These are phyloP conservation scores for Yamadazyma tumulicola DNA, from an alignment of 805 yeast genomes.

Conservation along the genomic window DNA sequence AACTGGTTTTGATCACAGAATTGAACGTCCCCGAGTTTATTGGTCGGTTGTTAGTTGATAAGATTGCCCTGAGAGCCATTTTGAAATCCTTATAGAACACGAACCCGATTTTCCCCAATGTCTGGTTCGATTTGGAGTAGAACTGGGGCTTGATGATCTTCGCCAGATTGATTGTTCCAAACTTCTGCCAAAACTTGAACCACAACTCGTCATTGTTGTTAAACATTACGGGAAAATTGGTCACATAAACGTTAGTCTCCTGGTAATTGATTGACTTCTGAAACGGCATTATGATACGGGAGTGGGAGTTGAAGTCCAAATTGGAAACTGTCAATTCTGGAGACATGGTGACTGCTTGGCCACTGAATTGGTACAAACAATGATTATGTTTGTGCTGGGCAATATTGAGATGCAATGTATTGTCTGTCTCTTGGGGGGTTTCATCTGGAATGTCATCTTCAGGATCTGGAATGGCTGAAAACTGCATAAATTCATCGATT, in stretches of 20 bases:
- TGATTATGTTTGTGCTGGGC: constrained; percentile 38
- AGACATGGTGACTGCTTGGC: constrained; percentile 1
- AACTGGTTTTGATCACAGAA: constrained; percentile 33
- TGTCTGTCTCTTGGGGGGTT: constrained; percentile 14
- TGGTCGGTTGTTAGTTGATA: constrained; percentile 45
- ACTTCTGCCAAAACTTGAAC: constrained; percentile 38
- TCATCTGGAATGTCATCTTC: constrained; percentile 9
- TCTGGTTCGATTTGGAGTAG: constrained; percentile 19
- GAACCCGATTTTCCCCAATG: constrained; percentile 51
- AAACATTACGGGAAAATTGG: constrained; percentile 54
- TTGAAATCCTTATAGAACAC: constrained; percentile 56
- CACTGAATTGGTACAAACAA: constrained; percentile 16
- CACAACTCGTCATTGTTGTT: constrained; percentile 49
- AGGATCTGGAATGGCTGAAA: constrained; percentile 8
- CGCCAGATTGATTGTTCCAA: constrained; percentile 39
- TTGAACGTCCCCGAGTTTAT: constrained; percentile 21
- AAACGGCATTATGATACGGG: constrained; percentile 14
- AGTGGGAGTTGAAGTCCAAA: constrained; percentile 5
- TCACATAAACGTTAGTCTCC: constrained; percentile 72
- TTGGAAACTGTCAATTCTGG: constrained; percentile 1
- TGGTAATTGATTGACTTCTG: constrained; percentile 38
- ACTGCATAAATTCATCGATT: constrained; percentile 43
- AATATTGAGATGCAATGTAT: constrained; percentile 21
- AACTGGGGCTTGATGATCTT: constrained; percentile 41
- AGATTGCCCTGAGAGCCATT: constrained; percentile 62